Conservation (phyloP, 176 grass and related monocot genomes). For the Cenchrus fungigraminus region DNA sequence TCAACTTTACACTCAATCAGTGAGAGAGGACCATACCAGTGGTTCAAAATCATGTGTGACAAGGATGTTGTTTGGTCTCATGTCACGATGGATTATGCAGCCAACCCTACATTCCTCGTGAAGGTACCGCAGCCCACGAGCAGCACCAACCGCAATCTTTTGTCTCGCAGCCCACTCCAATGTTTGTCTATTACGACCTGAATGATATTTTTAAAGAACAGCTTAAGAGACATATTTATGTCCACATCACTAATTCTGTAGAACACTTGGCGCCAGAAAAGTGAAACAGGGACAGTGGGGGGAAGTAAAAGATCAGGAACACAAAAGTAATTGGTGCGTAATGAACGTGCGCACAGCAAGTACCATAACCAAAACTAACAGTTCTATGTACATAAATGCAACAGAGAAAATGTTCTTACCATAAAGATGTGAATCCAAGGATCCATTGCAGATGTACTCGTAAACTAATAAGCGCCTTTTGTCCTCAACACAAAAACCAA, state of each 20-base stretch:
- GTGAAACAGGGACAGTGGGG: not conserved
- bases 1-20: conserved; percentile 21
- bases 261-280: not conserved
- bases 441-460: conserved; percentile 99
- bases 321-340: not conserved
- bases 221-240: not conserved
- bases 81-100: conserved; percentile 98
- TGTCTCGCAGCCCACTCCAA: conserved; percentile 89
- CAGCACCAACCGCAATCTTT: conserved; percentile 98
- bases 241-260: not conserved
- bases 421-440: conserved; percentile 97
- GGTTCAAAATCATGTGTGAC: conserved; percentile 99
- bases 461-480: conserved; percentile 96
- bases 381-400: conserved; percentile 30
- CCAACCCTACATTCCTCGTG: conserved; percentile 99
- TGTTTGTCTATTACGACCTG: conserved; percentile 79
- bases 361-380: not conserved
- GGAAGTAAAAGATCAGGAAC: not conserved
- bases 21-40: conserved; percentile 61
- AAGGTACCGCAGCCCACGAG: conserved; percentile 90
- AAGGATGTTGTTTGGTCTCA: conserved; percentile 99
- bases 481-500: conserved; percentile 98
- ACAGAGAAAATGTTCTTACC: conserved; percentile 50
- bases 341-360: not conserved
- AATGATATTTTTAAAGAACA: conserved; percentile 35